Base-by-base conservation (phyloP, 108 stramenopile genomes). In the Stephanodiscus minutulus region DNA sequence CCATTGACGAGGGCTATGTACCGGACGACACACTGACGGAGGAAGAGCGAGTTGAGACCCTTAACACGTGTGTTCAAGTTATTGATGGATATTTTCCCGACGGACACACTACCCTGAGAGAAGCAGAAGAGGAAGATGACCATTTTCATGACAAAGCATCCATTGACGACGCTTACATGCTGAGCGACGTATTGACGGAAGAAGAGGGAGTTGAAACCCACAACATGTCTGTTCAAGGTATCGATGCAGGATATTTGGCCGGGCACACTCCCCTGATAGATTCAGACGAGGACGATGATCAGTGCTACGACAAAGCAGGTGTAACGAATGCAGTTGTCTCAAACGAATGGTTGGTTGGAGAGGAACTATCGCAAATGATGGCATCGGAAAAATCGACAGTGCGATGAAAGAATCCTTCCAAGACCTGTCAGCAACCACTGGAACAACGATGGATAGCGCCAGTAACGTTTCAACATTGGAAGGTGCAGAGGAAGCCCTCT, bases 71-170 rank as follows among this genome's bases (percentile, higher is more conserved):
- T 20, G 29, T 27, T 48, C 39, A 61, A 11, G 21, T 21, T 41
- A 55, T 57, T 25, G 63, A 77, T 59, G 76, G 76, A 11, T 70
- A 77, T 57, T 5, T 70, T 41, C 69, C 68, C n/a, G 77, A 72
- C 24, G 65, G 70, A 27, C 77, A 70, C 64, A 71, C 59, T n/a
- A 67, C 70, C 29, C 58, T 65, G 50, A 59, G 59, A 1, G 77
- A 79, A 18, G 77, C 59, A 21, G 54, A 70, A 8, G 70, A 66
- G 49, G 66, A 64, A 8, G 60, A 66, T 58, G 66, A 71, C 27
- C 58, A 60, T 54, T 53, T 64, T 49, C 29, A 36, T 11, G 56
- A 50, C 8, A 39, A 60, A 8, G 3, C 25, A 12, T 29, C 17
- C 55, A 31, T 3, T 28, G 15, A 1, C 7, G 25, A 53, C 22